These are phyloP conservation scores for Pythium phragmitis DNA, from an alignment of 352 stramenopile species.

Conservation along the genomic window DNA sequence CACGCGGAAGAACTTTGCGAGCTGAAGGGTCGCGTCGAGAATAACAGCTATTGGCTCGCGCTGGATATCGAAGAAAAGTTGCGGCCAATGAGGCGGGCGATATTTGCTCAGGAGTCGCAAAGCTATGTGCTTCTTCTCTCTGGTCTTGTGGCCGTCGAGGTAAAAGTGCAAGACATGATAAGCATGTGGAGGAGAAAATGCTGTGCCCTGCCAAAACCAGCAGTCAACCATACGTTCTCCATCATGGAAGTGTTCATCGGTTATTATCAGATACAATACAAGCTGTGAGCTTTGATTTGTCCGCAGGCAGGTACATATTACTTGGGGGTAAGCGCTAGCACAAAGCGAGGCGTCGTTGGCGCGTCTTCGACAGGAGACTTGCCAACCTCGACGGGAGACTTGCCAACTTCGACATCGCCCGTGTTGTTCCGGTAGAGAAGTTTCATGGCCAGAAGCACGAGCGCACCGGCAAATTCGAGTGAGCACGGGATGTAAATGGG, in stretches of 20 bases:
- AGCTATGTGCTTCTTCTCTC: no score
- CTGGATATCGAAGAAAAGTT: no score
- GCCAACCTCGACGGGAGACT: background rate
- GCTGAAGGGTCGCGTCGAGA: background rate
- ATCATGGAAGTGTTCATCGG: no score
- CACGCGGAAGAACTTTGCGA: background rate
- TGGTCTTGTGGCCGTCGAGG: no score
- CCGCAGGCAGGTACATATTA: background rate
- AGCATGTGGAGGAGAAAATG: no score
- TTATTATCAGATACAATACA: background rate
- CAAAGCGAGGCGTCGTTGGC: background rate
- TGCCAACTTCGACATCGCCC: background rate
- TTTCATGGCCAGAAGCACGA: conserved; percentile 43
- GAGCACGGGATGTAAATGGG: conserved; percentile 49
- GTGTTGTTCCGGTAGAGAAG: conserved; percentile 29
- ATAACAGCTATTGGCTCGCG: no score
- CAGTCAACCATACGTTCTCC: no score
- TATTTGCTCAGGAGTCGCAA: no score
- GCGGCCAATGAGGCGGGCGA: no score
- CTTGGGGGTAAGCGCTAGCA: background rate
- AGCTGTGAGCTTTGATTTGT: background rate
- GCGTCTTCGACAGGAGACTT: background rate
- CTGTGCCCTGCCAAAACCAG: no score
- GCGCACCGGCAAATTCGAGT: conserved; percentile 35
- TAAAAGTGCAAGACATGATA: no score